A percentile compares a stretch with the other conserved stretches of the same genome.
Evolutionary conservation across 2,329 filamentous ascomycete species (phyloP).

Genomic region (Diaporthe humulicola): DNA sequence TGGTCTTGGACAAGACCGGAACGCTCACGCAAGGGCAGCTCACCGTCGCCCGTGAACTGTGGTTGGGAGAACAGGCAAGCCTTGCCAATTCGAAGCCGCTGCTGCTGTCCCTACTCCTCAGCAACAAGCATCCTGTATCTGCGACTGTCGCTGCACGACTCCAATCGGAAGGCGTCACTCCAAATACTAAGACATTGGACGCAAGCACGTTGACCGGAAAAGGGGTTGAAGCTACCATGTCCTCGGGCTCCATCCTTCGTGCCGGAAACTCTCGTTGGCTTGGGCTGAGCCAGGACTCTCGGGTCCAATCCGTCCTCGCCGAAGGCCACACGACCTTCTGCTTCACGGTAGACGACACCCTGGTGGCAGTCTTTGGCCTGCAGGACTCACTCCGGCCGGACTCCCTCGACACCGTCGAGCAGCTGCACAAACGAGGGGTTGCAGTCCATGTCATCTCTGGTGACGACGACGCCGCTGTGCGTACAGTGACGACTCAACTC

Average conservation of each 20-base stretch:
- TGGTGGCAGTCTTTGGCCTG: constrained; percentile 60
- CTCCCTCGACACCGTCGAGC: constrained; percentile 50
- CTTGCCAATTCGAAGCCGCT: constrained; percentile 35
- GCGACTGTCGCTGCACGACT: constrained; percentile 52
- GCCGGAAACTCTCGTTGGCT: constrained; percentile 68
- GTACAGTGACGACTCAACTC: constrained; percentile 54
- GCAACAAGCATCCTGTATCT: constrained; percentile 68
- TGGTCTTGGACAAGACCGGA: constrained; percentile 86
- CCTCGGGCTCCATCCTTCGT: constrained; percentile 49
- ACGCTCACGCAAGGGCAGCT: constrained; percentile 76
- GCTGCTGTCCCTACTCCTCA: constrained; percentile 53
- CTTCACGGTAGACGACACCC: constrained; percentile 53
- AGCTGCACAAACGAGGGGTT: constrained; percentile 55
- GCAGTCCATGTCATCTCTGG: constrained; percentile 64
- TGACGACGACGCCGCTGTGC: constrained; percentile 65
- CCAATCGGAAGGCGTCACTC: constrained; percentile 38
- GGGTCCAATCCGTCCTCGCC: constrained; percentile 51
- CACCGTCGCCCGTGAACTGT: constrained; percentile 54
- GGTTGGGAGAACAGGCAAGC: constrained; percentile 40
- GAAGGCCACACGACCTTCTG: constrained; percentile 61
- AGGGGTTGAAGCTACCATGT: constrained; percentile 57
- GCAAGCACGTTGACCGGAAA: constrained; percentile 57
- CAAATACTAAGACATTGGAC: constrained; percentile 46
- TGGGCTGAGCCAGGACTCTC: constrained; percentile 46
- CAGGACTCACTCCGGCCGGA: constrained; percentile 61